Evolutionary conservation across 345 rosid genomes (phyloP).

Genomic region (Brassica rapa): DNA sequence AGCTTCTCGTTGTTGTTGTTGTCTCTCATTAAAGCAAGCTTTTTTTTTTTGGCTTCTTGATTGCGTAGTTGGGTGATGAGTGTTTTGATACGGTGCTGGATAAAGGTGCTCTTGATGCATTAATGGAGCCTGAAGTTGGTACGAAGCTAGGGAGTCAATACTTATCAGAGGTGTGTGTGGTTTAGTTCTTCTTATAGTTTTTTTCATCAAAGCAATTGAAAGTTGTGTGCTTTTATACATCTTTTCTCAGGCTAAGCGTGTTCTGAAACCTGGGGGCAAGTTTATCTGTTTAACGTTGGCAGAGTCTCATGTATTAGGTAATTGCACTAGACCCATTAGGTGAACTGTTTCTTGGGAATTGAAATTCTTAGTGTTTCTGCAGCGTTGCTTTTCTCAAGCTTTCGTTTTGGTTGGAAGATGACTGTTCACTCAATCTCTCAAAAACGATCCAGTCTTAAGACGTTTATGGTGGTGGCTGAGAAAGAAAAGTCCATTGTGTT

Average conservation of each 20-base stretch:
- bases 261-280: constrained; percentile 70
- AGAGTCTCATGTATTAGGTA: constrained; percentile 88
- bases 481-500: constrained; percentile 53
- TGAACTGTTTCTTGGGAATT: background rate
- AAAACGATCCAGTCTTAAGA: constrained; percentile 56
- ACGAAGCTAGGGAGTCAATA: constrained; percentile 69
- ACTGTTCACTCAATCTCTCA: constrained; percentile 60
- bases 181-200: background rate
- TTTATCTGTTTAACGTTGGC: constrained; percentile 85
- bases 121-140: constrained; percentile 92
- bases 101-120: constrained; percentile 97
- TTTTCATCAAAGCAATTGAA: constrained; percentile 10
- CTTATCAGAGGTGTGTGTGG: constrained; percentile 65
- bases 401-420: constrained; percentile 89
- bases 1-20: background rate
- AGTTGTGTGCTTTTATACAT: constrained; percentile 1
- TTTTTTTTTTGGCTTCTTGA: background rate
- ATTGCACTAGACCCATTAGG: background rate
- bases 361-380: constrained; percentile 32
- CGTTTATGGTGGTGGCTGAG: constrained; percentile 79
- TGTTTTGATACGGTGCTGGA: constrained; percentile 72
- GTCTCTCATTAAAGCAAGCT: background rate
- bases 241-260: constrained; percentile 67
- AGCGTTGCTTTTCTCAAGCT: constrained; percentile 81
- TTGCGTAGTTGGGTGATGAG: constrained; percentile 58